Percentiles rank a stretch among this genome's conserved stretches.
Conservation (phyloP, 2,329 filamentous ascomycete species). For the Aspergillus eucalypticola region DNA sequence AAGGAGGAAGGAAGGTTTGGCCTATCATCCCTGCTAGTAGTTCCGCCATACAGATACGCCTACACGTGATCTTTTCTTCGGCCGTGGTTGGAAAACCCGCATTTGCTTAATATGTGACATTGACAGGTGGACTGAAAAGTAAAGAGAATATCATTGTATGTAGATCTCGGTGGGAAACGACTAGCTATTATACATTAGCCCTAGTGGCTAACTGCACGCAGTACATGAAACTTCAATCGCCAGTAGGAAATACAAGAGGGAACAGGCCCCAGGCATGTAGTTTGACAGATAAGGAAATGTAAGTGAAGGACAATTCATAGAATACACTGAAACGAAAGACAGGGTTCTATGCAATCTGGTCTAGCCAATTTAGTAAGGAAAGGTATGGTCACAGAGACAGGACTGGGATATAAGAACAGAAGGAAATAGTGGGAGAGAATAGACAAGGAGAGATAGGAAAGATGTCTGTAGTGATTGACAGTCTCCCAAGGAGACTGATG, state of each 20-base stretch:
- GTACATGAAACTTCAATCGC: background rate
- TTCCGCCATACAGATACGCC: too few species aligned
- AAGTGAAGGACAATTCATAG: background rate
- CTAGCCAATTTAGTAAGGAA: conserved; percentile 3
- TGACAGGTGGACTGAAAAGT: background rate
- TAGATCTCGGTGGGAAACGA: background rate
- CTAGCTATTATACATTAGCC: conserved; percentile 20
- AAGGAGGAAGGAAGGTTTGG: too few species aligned
- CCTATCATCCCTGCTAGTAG: too few species aligned
- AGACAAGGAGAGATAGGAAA: conserved; percentile 1
- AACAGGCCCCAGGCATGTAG: conserved; percentile 7
- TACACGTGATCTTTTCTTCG: too few species aligned
- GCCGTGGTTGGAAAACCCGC: too few species aligned
- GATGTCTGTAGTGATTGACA: conserved; percentile 4
- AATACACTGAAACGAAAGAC: background rate
- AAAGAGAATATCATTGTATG: conserved; percentile 14
- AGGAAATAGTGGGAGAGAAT: background rate
- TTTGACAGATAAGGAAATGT: background rate
- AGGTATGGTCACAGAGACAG: background rate
- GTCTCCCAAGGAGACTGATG: background rate
- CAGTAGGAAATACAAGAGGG: background rate
- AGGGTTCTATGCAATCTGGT: conserved; percentile 11
- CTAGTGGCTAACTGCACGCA: conserved; percentile 6
- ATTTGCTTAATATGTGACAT: background rate
- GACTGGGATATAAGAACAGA: background rate